Evolutionary conservation across 345 rosid genomes (phyloP).

Genomic region (Rubroshorea leprosula): DNA sequence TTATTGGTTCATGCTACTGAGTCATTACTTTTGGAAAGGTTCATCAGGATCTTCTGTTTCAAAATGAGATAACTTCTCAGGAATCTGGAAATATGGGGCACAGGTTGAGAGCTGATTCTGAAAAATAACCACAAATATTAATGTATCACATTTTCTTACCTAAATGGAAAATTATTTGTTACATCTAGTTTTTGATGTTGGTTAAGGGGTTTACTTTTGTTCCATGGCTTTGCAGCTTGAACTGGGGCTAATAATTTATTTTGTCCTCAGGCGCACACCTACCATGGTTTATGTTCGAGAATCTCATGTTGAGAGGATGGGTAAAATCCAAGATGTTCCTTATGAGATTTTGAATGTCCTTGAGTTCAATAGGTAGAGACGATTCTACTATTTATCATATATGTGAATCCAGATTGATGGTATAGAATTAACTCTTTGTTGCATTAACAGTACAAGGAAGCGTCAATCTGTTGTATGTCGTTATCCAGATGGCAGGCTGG

Average conservation of each 20-base stretch:
- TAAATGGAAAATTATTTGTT: not conserved
- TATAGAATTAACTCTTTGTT: slow-evolving; percentile 17
- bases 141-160: not conserved
- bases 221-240: slow-evolving; percentile 13
- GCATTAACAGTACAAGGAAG: slow-evolving; percentile 79
- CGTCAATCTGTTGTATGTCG: slow-evolving; percentile 99
- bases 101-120: not conserved
- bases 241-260: slow-evolving; percentile 17
- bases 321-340: slow-evolving; percentile 69
- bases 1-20: not conserved
- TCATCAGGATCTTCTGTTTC: not conserved
- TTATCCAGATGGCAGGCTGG: slow-evolving; percentile 92
- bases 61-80: not conserved
- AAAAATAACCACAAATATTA: not conserved
- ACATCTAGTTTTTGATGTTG: not conserved
- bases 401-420: slow-evolving; percentile 10
- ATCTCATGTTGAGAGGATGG: slow-evolving; percentile 97
- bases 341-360: slow-evolving; percentile 97
- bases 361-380: slow-evolving; percentile 88
- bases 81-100: not conserved
- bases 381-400: slow-evolving; percentile 5
- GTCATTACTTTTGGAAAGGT: not conserved
- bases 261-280: slow-evolving; percentile 79
- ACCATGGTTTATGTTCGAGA: slow-evolving; percentile 90
- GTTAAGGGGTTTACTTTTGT: slow-evolving; percentile 15